Base-by-base conservation (phyloP, 805 yeast genomes). In the Zygosaccharomyces pseudorouxii region DNA sequence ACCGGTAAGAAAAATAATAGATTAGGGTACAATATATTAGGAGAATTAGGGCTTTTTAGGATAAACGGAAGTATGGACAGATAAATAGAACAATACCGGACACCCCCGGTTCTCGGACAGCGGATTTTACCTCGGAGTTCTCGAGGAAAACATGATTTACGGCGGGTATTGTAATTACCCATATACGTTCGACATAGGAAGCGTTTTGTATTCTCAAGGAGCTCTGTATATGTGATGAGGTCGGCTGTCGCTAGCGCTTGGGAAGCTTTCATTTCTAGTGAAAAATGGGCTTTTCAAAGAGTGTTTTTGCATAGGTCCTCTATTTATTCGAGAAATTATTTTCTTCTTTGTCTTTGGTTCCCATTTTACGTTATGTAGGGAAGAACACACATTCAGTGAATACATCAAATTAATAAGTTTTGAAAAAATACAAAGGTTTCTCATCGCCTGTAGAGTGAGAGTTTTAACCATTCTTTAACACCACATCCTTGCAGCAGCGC, bases 401-500 rank as follows among this genome's bases (percentile, higher is more conserved):
- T 25, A 2, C 28, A 25, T 25, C 10, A 25, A 9, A 25, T 25
- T 7, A 8, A 25, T 10, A 25, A 25, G 28, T 8, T 25, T 9
- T 3, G 10, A 25, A 25, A 3, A 25, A 25, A 25, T 5, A 25
- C 28, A 25, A 3, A 25, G 10, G 14, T 16, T 18, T 12, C 8
- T 30, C 33, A 16, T 27, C 12, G 10, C n/a, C 50, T 36, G 38
- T 53, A 58, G 36, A 54, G 36, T 20, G 48, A 38, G 22, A 61
- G 42, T 42, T 61, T 60, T 25, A 65, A 36, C 67, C 68, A 62
- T 45, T 61, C 60, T 9, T 53, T 43, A n/a, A 65, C 51, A 1
- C 63, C 60, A 42, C 62, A 56, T 33, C 59, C 59, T 44, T 57
- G 53, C 12, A 65, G 47, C 5, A 64, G 40, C 43, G 58, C 50